A percentile compares a stretch with the other conserved stretches of the same genome.
phyloP scores from a whole-genome alignment of 768 basidiomycete species.

The Lactifluus hygrophoroides region DNA sequence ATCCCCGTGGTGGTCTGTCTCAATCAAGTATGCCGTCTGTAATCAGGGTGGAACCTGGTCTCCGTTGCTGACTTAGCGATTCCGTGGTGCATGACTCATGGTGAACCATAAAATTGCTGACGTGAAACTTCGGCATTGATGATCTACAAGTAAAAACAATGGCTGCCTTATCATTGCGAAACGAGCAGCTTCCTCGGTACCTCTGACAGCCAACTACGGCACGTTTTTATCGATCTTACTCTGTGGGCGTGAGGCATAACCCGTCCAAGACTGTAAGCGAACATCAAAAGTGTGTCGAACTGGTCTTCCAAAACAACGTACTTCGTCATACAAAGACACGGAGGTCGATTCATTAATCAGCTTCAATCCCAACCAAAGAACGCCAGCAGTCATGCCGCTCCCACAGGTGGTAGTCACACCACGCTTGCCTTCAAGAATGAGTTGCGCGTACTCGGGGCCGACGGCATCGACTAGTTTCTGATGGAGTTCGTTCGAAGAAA shows the following conservation, averaged over 20 bases:
- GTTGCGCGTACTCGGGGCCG: constrained; percentile 46
- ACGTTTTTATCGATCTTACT: constrained; percentile 58
- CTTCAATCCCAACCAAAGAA: constrained; percentile 90
- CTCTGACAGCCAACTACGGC: background rate
- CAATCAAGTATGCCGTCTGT: too few species aligned
- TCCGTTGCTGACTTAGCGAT: background rate
- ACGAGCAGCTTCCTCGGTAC: background rate
- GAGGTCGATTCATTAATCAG: constrained; percentile 46
- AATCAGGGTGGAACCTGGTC: background rate
- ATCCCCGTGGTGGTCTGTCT: too few species aligned
- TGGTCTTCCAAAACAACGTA: constrained; percentile 29
- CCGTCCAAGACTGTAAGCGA: constrained; percentile 82
- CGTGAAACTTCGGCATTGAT: background rate
- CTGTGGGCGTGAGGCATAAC: constrained; percentile 70
- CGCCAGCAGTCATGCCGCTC: constrained; percentile 95
- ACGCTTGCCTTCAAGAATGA: constrained; percentile 51
- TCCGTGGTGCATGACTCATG: background rate
- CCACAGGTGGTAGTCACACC: constrained; percentile 76
- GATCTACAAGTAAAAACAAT: too few species aligned
- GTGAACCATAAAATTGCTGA: background rate
- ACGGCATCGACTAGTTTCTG: constrained; percentile 54
- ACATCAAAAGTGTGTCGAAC: background rate
- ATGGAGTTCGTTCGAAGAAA: constrained; percentile 48
- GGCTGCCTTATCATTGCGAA: too few species aligned
- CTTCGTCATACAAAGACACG: constrained; percentile 89